These are phyloP conservation scores for Candida krabiensis DNA, from an alignment of 805 yeast genomes.

Conservation along the genomic window DNA sequence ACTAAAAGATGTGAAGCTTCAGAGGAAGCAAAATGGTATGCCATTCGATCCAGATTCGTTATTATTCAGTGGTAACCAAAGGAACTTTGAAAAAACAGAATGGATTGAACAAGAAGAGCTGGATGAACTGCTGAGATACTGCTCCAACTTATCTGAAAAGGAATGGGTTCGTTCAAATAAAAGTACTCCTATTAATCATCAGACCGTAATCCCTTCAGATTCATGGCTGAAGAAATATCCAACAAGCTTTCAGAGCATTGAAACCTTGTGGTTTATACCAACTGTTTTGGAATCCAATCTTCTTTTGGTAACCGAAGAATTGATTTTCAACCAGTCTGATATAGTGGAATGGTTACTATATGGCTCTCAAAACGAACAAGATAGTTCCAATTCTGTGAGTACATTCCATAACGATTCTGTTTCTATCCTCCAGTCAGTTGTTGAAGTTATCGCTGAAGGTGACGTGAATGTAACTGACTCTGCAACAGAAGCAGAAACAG, in stretches of 20 bases:
- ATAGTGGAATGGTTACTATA: conserved; percentile 16
- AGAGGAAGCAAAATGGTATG: conserved; percentile 44
- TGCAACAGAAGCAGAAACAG: conserved; percentile 16
- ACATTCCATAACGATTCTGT: conserved; percentile 1
- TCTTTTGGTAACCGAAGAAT: conserved; percentile 4
- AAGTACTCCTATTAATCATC: conserved; percentile 10
- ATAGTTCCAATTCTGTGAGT: background rate
- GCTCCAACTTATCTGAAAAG: conserved; percentile 23
- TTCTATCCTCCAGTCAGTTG: conserved; percentile 8
- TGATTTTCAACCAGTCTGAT: conserved; percentile 6
- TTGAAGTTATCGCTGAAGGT: conserved; percentile 12
- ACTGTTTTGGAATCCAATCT: conserved; percentile 4
- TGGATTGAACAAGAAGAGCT: conserved; percentile 48
- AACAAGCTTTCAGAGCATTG: conserved; percentile 34
- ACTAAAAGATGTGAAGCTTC: conserved; percentile 56
- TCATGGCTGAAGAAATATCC: conserved; percentile 25
- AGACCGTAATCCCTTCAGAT: conserved; percentile 23
- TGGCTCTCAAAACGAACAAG: background rate
- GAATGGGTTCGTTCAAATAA: conserved; percentile 17
- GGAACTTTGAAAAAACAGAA: conserved; percentile 22
- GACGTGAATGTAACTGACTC: conserved; percentile 6
- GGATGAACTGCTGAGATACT: conserved; percentile 32
- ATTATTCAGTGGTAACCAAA: conserved; percentile 26
- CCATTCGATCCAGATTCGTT: conserved; percentile 27
- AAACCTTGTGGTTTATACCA: conserved; percentile 13